Evolutionary conservation across 345 rosid genomes (phyloP), one percentile per base, ranked within the genome.

Genomic region (Citrus unshiu): DNA sequence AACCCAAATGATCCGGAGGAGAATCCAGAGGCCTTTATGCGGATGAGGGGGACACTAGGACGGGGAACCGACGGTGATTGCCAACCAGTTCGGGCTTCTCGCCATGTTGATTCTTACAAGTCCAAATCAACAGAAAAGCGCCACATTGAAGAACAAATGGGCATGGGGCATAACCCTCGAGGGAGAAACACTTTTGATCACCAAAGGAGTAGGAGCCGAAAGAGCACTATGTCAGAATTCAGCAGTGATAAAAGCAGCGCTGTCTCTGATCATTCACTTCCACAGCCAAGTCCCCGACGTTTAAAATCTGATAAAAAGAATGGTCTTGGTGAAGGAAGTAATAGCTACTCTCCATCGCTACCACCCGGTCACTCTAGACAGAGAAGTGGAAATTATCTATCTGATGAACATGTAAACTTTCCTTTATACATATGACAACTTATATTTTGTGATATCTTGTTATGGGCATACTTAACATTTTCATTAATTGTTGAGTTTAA

Each of bases 1-100:
- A 90, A 87, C 84, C 92, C 92, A 0, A 89, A 87, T 76, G 94
- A 90, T 79, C 92, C 92, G 0, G 81, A 84, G 77, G 83, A 89
- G 83, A 89, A 89, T 79, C 93, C 85, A 13, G 85, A 84, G 68
- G 86, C 82, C 57, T 84, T 88, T 54, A 37, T 64, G 78, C 37
- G 51, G 18, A 13, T 1, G 51, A 13, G 21, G 3, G 69, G 61
- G 63, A 80, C 30, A 65, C 56, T 83, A 77, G 75, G 79, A 66
- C 58, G 7, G 9, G 56, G 29, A 46, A 66, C 37, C 2, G 62
- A 76, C 25, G 75, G 34, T 3, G 24, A 74, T 35, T 10, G 30
- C 77, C 58, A 24, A 46, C 73, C 46, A 16, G 57, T 58, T 70
- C 74, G 62, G 25, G 2, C 54, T 5, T 75, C 70, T 27, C 10